Percentiles rank a stretch among this genome's conserved stretches.
Evolutionary conservation across 352 stramenopile species (phyloP).

Genomic region (Pseudoperonospora humuli): DNA sequence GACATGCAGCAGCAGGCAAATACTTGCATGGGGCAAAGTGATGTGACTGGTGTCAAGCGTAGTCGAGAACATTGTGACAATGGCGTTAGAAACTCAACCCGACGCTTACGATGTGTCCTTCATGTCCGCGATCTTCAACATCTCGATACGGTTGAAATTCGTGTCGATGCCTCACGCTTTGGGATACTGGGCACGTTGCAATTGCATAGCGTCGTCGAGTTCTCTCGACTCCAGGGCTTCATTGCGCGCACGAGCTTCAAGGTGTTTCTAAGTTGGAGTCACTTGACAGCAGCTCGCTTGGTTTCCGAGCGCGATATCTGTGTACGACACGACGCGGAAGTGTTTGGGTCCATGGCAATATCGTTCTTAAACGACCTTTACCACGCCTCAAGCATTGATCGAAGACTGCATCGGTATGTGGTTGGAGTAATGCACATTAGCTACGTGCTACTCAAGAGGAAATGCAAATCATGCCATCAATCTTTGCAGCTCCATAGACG

Average conservation of each 20-base stretch:
- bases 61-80: not conserved
- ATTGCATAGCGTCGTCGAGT: constrained; percentile 32
- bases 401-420: constrained; percentile 44
- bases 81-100: not conserved
- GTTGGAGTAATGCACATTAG: constrained; percentile 66
- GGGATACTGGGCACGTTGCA: constrained; percentile 26
- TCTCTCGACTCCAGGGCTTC: constrained; percentile 50
- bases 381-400: constrained; percentile 28
- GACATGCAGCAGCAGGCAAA: constrained; percentile 1
- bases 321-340: constrained; percentile 15
- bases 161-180: constrained; percentile 39
- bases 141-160: constrained; percentile 41
- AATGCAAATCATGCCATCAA: constrained; percentile 48
- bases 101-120: constrained; percentile 21
- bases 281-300: constrained; percentile 18
- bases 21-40: not conserved
- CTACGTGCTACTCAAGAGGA: constrained; percentile 69
- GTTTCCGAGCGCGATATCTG: not conserved
- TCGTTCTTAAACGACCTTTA: constrained; percentile 45
- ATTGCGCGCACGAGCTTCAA: constrained; percentile 53
- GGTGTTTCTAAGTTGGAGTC: constrained; percentile 51
- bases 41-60: constrained; percentile 7
- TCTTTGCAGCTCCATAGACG: constrained; percentile 36
- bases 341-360: constrained; percentile 36
- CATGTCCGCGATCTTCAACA: constrained; percentile 36